Evolutionary conservation across 306 rosid species (phyloP).

Genomic region (Canavalia ensiformis): DNA sequence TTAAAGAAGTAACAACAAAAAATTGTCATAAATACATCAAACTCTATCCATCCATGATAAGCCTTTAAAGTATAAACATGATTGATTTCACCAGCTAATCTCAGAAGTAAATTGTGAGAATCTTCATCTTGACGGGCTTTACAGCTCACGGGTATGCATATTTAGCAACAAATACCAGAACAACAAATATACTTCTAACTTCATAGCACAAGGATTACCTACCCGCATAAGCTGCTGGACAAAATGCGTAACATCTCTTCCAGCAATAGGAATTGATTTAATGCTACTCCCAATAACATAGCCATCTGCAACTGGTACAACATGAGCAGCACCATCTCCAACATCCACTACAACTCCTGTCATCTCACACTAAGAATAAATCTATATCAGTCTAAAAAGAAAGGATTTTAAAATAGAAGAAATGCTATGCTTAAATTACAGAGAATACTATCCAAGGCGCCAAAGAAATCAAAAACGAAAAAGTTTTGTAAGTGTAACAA

Average conservation of each 20-base stretch:
- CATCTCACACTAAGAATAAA: conserved; percentile 94
- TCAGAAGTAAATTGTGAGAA: conserved; percentile 16
- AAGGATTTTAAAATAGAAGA: conserved; percentile 12
- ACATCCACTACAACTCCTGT: conserved; percentile 99
- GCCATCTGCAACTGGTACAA: conserved; percentile 99
- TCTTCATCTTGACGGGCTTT: conserved; percentile 2
- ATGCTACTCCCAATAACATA: conserved; percentile 99
- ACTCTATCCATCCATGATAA: conserved; percentile 19
- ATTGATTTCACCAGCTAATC: conserved; percentile 24
- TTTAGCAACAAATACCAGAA: conserved; percentile 10
- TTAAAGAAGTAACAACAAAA: background rate
- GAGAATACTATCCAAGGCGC: too few species aligned
- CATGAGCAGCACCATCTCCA: conserved; percentile 96
- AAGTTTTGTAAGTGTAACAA: too few species aligned
- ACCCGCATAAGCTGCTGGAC: conserved; percentile 99
- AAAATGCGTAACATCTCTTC: conserved; percentile 92
- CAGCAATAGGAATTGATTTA: conserved; percentile 90
- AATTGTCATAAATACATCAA: conserved; percentile 21
- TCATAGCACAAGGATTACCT: conserved; percentile 44
- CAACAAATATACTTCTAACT: background rate
- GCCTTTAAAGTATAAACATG: background rate
- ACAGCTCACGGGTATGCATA: conserved; percentile 17
- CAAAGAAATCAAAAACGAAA: too few species aligned
- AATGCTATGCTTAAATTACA: too few species aligned
- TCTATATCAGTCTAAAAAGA: conserved; percentile 60